Conservation (phyloP, 2,329 filamentous ascomycete species). For the Proliferodiscus dingleyae region DNA sequence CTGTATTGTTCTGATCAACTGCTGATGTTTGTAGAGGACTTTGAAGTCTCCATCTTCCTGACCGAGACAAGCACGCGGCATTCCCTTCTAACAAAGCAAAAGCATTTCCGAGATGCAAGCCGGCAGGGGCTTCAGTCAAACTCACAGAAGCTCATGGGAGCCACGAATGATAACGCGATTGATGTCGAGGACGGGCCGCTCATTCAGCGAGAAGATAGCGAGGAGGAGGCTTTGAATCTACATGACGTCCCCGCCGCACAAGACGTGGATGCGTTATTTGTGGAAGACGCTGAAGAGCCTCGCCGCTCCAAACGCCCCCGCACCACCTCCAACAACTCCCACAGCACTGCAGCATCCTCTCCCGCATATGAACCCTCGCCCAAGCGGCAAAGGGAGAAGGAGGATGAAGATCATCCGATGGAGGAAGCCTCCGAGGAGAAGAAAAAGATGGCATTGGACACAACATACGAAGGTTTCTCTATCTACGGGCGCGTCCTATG, state of each 20-base stretch:
- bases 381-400: constrained; percentile 39
- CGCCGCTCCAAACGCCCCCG: constrained; percentile 28
- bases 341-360: constrained; percentile 22
- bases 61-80: constrained; percentile 82
- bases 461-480: constrained; percentile 89
- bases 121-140: constrained; percentile 45
- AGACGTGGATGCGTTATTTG: constrained; percentile 31
- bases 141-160: constrained; percentile 55
- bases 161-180: constrained; percentile 45
- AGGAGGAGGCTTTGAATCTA: constrained; percentile 19
- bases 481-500: constrained; percentile 93
- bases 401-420: constrained; percentile 27
- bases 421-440: constrained; percentile 60
- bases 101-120: constrained; percentile 62
- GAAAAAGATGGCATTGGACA: constrained; percentile 84
- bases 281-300: constrained; percentile 30
- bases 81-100: constrained; percentile 80
- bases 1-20: neutral
- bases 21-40: constrained; percentile 63
- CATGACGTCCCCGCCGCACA: constrained; percentile 24
- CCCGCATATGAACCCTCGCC: constrained; percentile 30
- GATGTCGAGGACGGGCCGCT: constrained; percentile 30
- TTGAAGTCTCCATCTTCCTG: constrained; percentile 91
- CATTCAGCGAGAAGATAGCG: constrained; percentile 25
- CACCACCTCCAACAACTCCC: constrained; percentile 23